Base-by-base conservation (phyloP, 2,329 filamentous ascomycete species). In the Phaeosphaeria sp. region DNA sequence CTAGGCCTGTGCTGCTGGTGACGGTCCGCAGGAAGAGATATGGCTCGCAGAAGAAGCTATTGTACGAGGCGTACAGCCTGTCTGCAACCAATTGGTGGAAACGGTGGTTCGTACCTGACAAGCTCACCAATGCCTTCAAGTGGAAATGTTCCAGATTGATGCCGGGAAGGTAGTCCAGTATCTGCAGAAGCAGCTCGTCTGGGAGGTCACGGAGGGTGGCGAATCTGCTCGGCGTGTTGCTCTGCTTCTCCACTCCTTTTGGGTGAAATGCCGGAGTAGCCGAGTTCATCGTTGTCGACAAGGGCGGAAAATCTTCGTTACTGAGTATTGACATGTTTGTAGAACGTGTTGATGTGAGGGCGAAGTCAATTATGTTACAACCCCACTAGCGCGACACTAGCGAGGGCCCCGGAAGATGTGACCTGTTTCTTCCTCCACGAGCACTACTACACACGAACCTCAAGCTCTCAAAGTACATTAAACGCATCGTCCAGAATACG, bases 21-120 rank as follows among this genome's bases (percentile, higher is more conserved):
- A 73, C 30, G 1, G 68, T 73, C 8, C 71, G 70, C 33, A 74
- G 63, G 25, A 75, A 75, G 2, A 59, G 57, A 51, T 69, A 73
- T 3, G 71, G 66, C n/a, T 64, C 60, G 59, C 63, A 64, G 30
- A 66, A 64, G 43, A 56, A 56, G 53, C 64, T 69, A 43, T 67
- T 56, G 51, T 64, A 75, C 5, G 49, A 51, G 6, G 55, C 49
- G 21, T 72, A 75, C 8, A 73, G 44, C 42, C 44, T 61, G 6
- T 57, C 62, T 17, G 53, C 55, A 36, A 70, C 68, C 1, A 73
- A 49, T 9, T 55, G 49, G 43, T 75, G 64, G 5, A 75, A 49
- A 22, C 65, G 61, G 9, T 49, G 64, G 43, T 64, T 73, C 8
- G 68, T 68, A 8, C 57, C 55, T 22, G 68, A 72, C 11, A 75